Evolutionary conservation across 2,329 filamentous ascomycete genomes (phyloP), one percentile per base, ranked within the genome.

Genomic region (Chaetomiaceae sp.): DNA sequence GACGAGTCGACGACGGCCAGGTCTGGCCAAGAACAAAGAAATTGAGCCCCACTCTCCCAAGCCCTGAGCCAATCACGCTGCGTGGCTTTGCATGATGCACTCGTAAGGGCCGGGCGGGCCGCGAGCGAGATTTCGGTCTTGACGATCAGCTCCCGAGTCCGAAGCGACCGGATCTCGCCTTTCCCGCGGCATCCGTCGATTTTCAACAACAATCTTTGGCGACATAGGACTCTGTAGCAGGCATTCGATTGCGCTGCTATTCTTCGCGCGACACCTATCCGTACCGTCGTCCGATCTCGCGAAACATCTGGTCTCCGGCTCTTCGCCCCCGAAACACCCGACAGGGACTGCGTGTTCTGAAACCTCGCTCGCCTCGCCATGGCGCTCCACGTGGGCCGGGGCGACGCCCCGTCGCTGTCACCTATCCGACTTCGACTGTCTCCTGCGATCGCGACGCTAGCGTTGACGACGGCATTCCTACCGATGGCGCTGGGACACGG

Each of bases 401-500:
- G 47, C 47, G 22, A 48, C 42, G 53, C 52, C 49, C 57, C 55
- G 44, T 43, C 49, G 11, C 15, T 43, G 37, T 50, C 38, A n/a
- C 29, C 25, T 11, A 42, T 54, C 25, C 46, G 27, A 27, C 51
- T 57, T 54, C 54, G 53, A 46, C 31, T 57, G 9, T 53, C 58
- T 15, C 47, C 55, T 11, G 31, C 47, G 4, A 37, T 42, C 3
- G 55, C 44, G 23, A 50, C 53, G 6, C 25, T 61, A 29, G 45
- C 40, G 15, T 8, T 60, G 14, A 55, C 59, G 1, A 59, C 57
- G 6, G 47, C 59, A 42, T 59, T 61, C 17, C 15, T 59, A 14
- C 61, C 63, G 19, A 61, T 57, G 59, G 66, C 62, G 6, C 38
- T 59, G 23, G 69, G 68, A 45, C 80, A 83, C 69, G 61, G 51